Base-by-base conservation (phyloP, 2,329 filamentous ascomycete species). In the Epichloe uncinata region DNA sequence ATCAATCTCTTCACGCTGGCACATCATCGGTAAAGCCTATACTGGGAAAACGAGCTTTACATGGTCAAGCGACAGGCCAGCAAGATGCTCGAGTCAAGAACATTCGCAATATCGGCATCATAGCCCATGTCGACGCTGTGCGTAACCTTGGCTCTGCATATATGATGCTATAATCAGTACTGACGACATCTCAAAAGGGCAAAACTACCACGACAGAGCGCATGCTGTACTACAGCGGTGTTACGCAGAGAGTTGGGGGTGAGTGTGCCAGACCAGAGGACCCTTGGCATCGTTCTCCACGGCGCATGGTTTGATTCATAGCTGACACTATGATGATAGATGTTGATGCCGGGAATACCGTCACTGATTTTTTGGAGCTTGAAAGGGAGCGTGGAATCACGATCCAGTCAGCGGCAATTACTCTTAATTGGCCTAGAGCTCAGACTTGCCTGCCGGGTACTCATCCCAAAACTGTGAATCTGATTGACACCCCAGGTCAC, bases 141-240 rank as follows among this genome's bases (percentile, higher is more conserved):
- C 50, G 74, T 65, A 16, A 18, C 11, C 26, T 8, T 4, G 16
- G 20, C 15, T 34, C 12, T 42, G 38, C 22, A 36, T 12, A 36
- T 30, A 15, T 35, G 13, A 37, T 47, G 4, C 6, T 12, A 33
- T 9, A 3, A 16, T 18, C 13, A 15, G 30, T 15, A 12, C n/a
- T 46, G 5, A 20, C 57, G 13, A 62, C 45, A 36, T 11, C 33
- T 5, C 37, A 42, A 16, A 48, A 80, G 77, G 93, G 93, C 8
- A 98, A 98, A 73, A 98, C 93, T 1, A 97, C 93, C 0, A 98
- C 93, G 0, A 97, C 93, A 3, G 93, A 98, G 79, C 89, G 93
- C 52, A 97, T 97, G 91, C 84, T 98, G 61, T 97, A 89, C 63
- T 95, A 96, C 62, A 94, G 88, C 64, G 91, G 93, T 45, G 82